Base-by-base conservation (phyloP, 805 yeast genomes). In the Millerozyma acaciae region DNA sequence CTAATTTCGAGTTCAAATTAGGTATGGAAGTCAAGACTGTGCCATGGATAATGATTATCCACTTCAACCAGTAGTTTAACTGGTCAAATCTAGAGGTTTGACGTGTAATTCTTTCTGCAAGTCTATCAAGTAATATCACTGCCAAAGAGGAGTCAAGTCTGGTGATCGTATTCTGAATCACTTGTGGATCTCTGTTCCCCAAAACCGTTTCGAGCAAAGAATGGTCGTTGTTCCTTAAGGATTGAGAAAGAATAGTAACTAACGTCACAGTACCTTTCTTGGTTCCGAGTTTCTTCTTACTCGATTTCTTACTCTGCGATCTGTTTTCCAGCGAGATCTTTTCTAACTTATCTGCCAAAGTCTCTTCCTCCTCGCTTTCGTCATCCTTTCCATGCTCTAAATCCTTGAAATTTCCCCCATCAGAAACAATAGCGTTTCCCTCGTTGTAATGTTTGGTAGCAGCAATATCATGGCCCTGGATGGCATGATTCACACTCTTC, bases 151-250 rank as follows among this genome's bases (percentile, higher is more conserved):
- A 60, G 29, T 73, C 75, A 32, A 76, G 56, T 42, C 68, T 66
- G 12, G 68, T 41, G 28, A 76, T 65, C 5, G 81, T 76, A 34
- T 66, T 65, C 44, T 68, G 70, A 28, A 75, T 71, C 6, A 73
- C 60, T 5, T 50, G 53, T 30, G 74, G 73, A 43, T 76, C 80
- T 30, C 68, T 64, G 45, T 74, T 74, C 38, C 60, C 59, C 42
- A 93, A 68, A 8, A 95, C 95, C 3, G 86, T 77, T 56, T 93
- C 97, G 41, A 93, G 68, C 36, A 93, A 66, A 7, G 93, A 65
- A 48, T 80, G 88, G 55, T 93, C 99, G 49, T 84, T 85, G 14
- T 94, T 80, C 48, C 77, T 80, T 41, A 93, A 69, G 0, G 98
- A 90, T 62, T 93, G 98, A 9, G 89, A 69, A 28, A 93, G 68